Evolutionary conservation across 192 early-diverging fungal species (phyloP), one percentile per base, ranked within the genome.

Genomic region (Chytriomyces hyalinus): DNA sequence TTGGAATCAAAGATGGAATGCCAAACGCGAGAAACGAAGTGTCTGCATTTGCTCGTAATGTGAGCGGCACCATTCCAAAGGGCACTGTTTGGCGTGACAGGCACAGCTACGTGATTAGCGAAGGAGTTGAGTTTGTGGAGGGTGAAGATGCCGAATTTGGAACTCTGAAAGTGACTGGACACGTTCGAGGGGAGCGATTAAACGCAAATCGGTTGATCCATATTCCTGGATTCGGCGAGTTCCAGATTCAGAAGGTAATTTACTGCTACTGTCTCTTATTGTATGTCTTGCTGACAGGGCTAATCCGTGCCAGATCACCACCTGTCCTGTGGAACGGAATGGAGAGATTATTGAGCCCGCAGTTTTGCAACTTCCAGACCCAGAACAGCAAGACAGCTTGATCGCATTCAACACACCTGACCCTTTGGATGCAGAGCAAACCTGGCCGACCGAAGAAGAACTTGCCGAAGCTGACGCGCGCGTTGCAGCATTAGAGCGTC

Each of bases 401-500:
- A 89, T 95, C 3, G 86, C 90, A 8, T 92, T 95, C 69, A 97
- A 97, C 72, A 92, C 92, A 73, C 93, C 93, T 10, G 91, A 97
- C 87, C 87, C 92, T 66, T 85, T 97, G 85, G 90, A 90, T 45
- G 95, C 92, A 68, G 97, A 99, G 85, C 97, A 99, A 82, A 99
- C 97, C 45, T 99, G 97, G 97, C 97, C 97, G 8, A 97, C 95
- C 13, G 95, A 97, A 73, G 93, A 98, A 81, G 97, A 99, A 84
- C 82, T 96, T 82, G 87, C 82, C 50, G 94, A 90, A 49, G 94
- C 92, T 75, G 92, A 94, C 75, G 88, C 60, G 28, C 67, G 77
- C 24, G 77, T 78, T 17, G 64, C 74, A 26, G 68, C 57, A 8
- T 15, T 69, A 36, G 28, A 77, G 36, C 71, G 71, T 7, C 77